Evolutionary conservation across 495 filamentous ascomycete species (phyloP).

Genomic region (Hypoxylon trugodes): DNA sequence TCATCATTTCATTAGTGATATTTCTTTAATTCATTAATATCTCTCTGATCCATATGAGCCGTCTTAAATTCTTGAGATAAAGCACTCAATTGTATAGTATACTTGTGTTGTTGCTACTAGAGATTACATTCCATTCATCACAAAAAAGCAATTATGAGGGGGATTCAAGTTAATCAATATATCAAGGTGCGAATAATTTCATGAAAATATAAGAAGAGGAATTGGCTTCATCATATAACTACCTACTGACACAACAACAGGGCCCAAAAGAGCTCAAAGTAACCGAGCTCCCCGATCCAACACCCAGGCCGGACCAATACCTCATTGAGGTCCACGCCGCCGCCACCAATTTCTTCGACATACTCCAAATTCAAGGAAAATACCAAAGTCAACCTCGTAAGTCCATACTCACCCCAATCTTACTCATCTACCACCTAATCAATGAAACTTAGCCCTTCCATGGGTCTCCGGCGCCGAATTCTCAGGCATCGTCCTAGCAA

Average conservation of each 20-base stretch:
- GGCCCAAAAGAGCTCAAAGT: constrained; percentile 82
- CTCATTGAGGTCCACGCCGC: constrained; percentile 87
- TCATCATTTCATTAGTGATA: not conserved
- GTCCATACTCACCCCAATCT: not conserved
- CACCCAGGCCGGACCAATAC: constrained; percentile 76
- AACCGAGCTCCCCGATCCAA: constrained; percentile 74
- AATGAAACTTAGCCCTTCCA: constrained; percentile 62
- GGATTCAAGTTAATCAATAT: constrained; percentile 83
- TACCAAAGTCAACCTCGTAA: constrained; percentile 70
- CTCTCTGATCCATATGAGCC: no score
- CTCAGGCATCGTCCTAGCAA: constrained; percentile 75
- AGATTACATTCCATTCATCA: not conserved
- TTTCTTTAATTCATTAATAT: not conserved
- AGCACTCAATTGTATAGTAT: not conserved
- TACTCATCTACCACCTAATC: constrained; percentile 54
- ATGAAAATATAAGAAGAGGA: not conserved
- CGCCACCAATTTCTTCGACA: constrained; percentile 95
- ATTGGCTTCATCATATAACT: not conserved
- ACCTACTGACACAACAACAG: constrained; percentile 51
- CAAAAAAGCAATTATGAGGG: constrained; percentile 68
- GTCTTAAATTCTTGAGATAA: no score
- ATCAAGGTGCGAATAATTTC: constrained; percentile 68
- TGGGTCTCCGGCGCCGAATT: constrained; percentile 92
- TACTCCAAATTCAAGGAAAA: constrained; percentile 86
- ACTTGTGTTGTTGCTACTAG: not conserved